Base-by-base conservation (phyloP, 371 early-diverging fungal genomes). In the Mortierella sp. region DNA sequence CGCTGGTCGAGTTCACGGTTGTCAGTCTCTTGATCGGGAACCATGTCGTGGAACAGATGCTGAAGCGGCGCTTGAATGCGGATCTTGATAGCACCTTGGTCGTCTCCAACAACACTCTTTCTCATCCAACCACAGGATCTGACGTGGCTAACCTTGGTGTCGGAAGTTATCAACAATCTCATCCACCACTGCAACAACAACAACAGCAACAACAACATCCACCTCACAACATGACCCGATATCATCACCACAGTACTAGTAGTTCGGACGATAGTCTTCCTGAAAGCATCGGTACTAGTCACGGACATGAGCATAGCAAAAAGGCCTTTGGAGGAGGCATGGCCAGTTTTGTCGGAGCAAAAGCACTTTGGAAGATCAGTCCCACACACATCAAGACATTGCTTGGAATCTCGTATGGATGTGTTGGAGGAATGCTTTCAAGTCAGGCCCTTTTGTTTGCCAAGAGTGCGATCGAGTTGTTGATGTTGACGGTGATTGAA, bases 361-460 rank as follows among this genome's bases (percentile, higher is more conserved):
- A 58, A 15, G 56, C 57, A 21, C 58, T 83, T 60, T 62, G 65
- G 30, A 57, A 88, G 84, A 44, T 87, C 84, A 76, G 83, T 80
- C 55, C 74, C 28, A 52, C 66, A 28, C 37, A 73, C 61, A 64
- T 84, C 67, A 66, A 80, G 65, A 69, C 83, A 16, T 47, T 84
- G 23, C 80, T 87, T 2, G 90, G 90, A 19, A 76, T 89, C 28
- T 77, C 88, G 6, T 94, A 89, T 59, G 95, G 94, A 25, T 76
- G 91, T 23, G 69, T 93, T 5, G 85, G 89, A 26, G 94, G 92
- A 19, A 88, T 91, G 64, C 83, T 94, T 18, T 91, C 93, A 58
- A 91, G 92, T 57, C 94, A 94, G 65, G 88, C 90, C 6, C 74
- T 94, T 56, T 74, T 94, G 29, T 92, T 94, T 81, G 94, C 94